Evolutionary conservation across 257 asterid species (phyloP), one percentile per base, ranked within the genome.

Genomic region (Osmanthus fragrans): DNA sequence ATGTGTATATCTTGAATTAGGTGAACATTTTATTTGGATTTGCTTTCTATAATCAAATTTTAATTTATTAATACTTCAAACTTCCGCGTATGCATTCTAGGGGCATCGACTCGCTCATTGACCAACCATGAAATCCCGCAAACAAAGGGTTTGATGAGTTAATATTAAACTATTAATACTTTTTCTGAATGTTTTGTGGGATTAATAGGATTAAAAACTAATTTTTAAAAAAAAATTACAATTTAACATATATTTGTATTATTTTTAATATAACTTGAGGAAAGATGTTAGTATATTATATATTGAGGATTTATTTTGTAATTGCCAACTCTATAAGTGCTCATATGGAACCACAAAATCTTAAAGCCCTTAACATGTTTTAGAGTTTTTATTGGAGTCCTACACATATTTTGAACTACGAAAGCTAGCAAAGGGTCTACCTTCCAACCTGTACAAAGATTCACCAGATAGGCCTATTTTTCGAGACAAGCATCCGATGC

Each of bases 81-180:
- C 67, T 80, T 80, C 78, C 73, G 4, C 0, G 47, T 58, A 45
- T 69, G 82, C 71, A 25, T 60, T 33, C 34, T 79, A 49, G 30
- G 27, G 67, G 30, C 5, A 15, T 23, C 34, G 36, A 33, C 72
- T 79, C 75, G 69, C 75, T 63, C 63, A 9, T 60, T 73, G 80
- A 74, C 85, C 33, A 15, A 70, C 49, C 27, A 25, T 25, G 27
- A 25, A 25, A 70, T 49, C 64, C 69, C 30, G 33, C n/a, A 33
- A 69, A 34, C 5, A 19, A 33, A 15, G 65, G 64, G 76, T 21
- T 27, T 72, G 83, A 79, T 76, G 81, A 76, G 81, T 76, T 77
- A 79, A 73, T 19, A n/a, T n/a, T 56, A n/a, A 56, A 56, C 18
- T 15, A 51, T 18, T 18, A 32, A 32, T 32, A 32, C 33, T 32